These are phyloP conservation scores for Cercis canadensis DNA, from an alignment of 306 rosid genomes.

Conservation along the genomic window DNA sequence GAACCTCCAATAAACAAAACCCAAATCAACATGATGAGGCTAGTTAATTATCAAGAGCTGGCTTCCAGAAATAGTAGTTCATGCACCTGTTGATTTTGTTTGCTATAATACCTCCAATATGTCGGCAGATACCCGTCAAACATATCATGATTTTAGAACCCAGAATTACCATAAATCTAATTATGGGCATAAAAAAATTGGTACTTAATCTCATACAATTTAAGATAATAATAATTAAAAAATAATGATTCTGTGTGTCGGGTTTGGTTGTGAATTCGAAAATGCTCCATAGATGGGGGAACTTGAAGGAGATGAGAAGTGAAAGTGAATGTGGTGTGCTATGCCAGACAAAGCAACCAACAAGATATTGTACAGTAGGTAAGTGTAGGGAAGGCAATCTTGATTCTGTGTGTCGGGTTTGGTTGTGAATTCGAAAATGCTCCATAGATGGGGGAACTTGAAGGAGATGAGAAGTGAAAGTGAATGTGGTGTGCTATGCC, in stretches of 20 bases:
- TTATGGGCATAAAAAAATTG: background rate
- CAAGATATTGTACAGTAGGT: slow-evolving; percentile 49
- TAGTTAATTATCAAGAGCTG: slow-evolving; percentile 13
- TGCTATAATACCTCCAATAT: slow-evolving; percentile 48
- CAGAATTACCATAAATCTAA: slow-evolving; percentile 42
- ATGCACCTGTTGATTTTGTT: slow-evolving; percentile 40
- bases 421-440: slow-evolving; percentile 31
- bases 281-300: slow-evolving; percentile 37
- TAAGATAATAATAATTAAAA: slow-evolving; percentile 10
- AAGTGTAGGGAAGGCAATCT: slow-evolving; percentile 31
- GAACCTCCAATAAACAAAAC: slow-evolving; percentile 6
- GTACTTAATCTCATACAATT: too few relatives aligned
- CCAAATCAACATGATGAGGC: background rate
- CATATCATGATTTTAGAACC: slow-evolving; percentile 55
- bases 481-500: slow-evolving; percentile 8
- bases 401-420: slow-evolving; percentile 53
- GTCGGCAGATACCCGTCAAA: slow-evolving; percentile 63
- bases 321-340: slow-evolving; percentile 7
- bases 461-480: slow-evolving; percentile 20
- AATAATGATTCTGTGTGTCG: slow-evolving; percentile 51
- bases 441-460: slow-evolving; percentile 34
- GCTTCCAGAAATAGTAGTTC: slow-evolving; percentile 33
- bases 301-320: slow-evolving; percentile 24
- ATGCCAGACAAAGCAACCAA: slow-evolving; percentile 47
- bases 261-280: slow-evolving; percentile 31